Evolutionary conservation across 805 yeast genomes (phyloP).

Genomic region (Wickerhamomyces sydowiorum): DNA sequence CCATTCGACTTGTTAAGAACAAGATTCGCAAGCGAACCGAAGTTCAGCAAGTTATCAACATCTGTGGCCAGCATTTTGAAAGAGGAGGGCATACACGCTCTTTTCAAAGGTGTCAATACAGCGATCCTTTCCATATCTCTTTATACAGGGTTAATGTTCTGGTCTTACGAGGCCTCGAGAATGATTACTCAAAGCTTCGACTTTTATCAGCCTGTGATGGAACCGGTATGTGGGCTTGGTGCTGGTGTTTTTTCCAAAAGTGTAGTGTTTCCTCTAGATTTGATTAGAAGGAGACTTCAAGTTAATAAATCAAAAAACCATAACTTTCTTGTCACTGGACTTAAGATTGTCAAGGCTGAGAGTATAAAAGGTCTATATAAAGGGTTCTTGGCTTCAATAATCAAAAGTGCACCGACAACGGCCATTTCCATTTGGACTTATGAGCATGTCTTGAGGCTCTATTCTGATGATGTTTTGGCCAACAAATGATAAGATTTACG

Average conservation of each 20-base stretch:
- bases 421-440: slow-evolving; percentile 65
- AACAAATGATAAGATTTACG: neutral
- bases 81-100: slow-evolving; percentile 39
- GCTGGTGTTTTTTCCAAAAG: slow-evolving; percentile 79
- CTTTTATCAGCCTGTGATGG: slow-evolving; percentile 23
- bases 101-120: slow-evolving; percentile 43
- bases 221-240: slow-evolving; percentile 58
- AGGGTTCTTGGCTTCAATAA: slow-evolving; percentile 64
- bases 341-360: slow-evolving; percentile 41
- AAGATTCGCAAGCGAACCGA: slow-evolving; percentile 64
- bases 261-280: slow-evolving; percentile 79
- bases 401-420: slow-evolving; percentile 76
- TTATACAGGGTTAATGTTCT: slow-evolving; percentile 70
- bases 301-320: slow-evolving; percentile 36
- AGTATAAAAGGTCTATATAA: slow-evolving; percentile 68
- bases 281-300: slow-evolving; percentile 73
- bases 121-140: slow-evolving; percentile 60
- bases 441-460: slow-evolving; percentile 29
- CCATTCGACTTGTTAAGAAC: slow-evolving; percentile 92
- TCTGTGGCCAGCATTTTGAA: slow-evolving; percentile 15
- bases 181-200: slow-evolving; percentile 6
- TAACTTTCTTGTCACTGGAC: slow-evolving; percentile 25
- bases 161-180: slow-evolving; percentile 47
- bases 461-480: too few species aligned
- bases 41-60: slow-evolving; percentile 20